Base-by-base conservation (phyloP, 768 basidiomycete genomes). In the Termitomyces sp. region DNA sequence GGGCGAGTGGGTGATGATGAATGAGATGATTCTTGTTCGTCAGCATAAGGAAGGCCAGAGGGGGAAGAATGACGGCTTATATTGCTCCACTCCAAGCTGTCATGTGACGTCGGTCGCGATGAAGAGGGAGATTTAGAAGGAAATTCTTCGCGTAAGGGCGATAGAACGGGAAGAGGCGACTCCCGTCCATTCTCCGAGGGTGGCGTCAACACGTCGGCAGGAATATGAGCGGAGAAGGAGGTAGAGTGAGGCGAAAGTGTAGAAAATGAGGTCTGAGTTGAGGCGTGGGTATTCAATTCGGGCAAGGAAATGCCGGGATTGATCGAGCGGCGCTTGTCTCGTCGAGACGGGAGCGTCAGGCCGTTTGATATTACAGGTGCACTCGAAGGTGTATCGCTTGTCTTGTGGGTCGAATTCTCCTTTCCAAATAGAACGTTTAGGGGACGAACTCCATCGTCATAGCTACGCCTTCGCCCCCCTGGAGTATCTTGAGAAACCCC, bases 261-360 rank as follows among this genome's bases (percentile, higher is more conserved):
- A 41, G 72, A 62, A 17, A 69, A 64, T 21, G 65, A 56, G 23
- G 62, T 59, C 45, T 64, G 54, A 27, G 64, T 48, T 44, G 62
- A 59, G 25, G 60, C 52, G 41, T 63, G 55, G 10, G 64, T 47
- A 44, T 64, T 71, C 56, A 74, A 69, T 57, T 72, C 66, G 32
- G 71, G 65, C 54, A 79, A 63, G 5, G 67, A 59, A 23, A 78
- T 64, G 43, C 72, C 77, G 7, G 79, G 79, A 60, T 80, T 79
- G 49, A 80, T 80, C 35, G 80, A 79, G 45, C 76, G 74, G 40
- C 78, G 75, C 62, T 75, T 79, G 37, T 78, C 75, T 37, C 70
- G 70, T 21, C 71, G 67, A 6, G 76, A 72, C 5, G 76, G 74
- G 35, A 66, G 59, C 12, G 68, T 64, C 35, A 76, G 69, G 21